Base-by-base conservation (phyloP, 805 yeast species). In the Spathaspora boniae region DNA sequence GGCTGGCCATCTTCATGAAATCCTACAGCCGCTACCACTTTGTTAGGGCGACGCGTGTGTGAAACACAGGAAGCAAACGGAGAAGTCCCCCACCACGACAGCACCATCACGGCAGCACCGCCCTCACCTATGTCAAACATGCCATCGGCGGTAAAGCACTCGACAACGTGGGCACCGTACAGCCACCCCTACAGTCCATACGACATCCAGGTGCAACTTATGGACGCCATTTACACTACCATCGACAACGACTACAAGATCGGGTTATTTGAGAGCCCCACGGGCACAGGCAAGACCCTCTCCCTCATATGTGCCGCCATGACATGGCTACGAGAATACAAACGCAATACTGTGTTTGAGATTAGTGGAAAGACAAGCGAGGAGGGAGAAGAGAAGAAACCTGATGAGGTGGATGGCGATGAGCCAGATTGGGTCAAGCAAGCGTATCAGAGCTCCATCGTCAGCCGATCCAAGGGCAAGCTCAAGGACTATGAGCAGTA, bases 201-300 rank as follows among this genome's bases (percentile, higher is more conserved):
- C 55, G 68, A 66, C 17, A 87, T 88, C 42, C 98, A 89, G 54
- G 28, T 72, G 16, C 74, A 80, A 40, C 72, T 89, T 45, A 89
- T 89, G 97, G 62, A 66, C 20, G 74, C 80, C 15, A 70, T 91
- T n/a, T 83, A 83, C 47, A 73, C 73, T 16, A 70, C 85, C 1
- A 65, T 89, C 12, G 65, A 67, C 4, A 45, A 45, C 14, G 65
- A 68, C 8, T 73, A 68, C 48, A 86, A 83, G 51, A 65, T 89
- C 2, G 95, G 94, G 0, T 67, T 89, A 1, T 81, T 89, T 50
- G 97, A 89, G 54, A 82, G 93, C 38, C 98, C 98, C 0, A 89
- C 98, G 0, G 98, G 98, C 5, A 86, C 89, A 1, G 97, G 98
- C 3, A 89, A 89, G 57, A 88, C 97, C 0, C 62, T 91, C 3